phyloP scores from a whole-genome alignment of 208 protist genomes.

The Wallacemonas rigidus region DNA sequence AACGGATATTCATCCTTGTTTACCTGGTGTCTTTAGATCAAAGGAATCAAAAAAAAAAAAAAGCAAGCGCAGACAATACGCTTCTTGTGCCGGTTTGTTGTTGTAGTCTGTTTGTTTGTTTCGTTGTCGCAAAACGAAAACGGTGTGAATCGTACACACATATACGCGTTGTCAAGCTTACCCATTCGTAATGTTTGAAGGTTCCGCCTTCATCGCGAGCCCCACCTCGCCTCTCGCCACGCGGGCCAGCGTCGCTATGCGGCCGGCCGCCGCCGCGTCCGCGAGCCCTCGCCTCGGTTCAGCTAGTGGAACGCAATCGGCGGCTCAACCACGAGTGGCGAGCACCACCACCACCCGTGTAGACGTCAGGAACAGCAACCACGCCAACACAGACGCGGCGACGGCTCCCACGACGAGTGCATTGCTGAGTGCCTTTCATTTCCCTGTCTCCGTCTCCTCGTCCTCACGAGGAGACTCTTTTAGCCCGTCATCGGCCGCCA shows the following conservation, averaged over 20 bases:
- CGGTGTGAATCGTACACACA: not conserved
- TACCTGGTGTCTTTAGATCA: too few species aligned
- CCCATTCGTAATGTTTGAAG: conserved; percentile 5
- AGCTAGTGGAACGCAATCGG: not conserved
- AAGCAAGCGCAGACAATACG: too few species aligned
- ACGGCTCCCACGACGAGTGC: too few species aligned
- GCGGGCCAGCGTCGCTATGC: not conserved
- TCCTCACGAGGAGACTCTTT: conserved; percentile 7
- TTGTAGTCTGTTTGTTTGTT: not conserved
- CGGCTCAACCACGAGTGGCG: too few species aligned
- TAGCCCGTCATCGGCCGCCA: not conserved
- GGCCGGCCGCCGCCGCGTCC: not conserved
- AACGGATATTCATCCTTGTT: too few species aligned
- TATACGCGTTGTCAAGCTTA: not conserved
- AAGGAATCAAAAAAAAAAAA: too few species aligned
- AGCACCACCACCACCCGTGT: too few species aligned
- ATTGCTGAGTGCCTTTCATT: not conserved
- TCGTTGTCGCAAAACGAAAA: not conserved
- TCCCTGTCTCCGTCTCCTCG: conserved; percentile 1
- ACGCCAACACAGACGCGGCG: not conserved
- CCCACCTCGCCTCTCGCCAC: not conserved
- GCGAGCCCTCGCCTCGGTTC: not conserved
- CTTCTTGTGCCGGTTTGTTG: too few species aligned
- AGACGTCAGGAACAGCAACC: not conserved
- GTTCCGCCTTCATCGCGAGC: conserved; percentile 1